Conservation (phyloP, 2,329 filamentous ascomycete genomes). For the Niveomyces coronatus region DNA sequence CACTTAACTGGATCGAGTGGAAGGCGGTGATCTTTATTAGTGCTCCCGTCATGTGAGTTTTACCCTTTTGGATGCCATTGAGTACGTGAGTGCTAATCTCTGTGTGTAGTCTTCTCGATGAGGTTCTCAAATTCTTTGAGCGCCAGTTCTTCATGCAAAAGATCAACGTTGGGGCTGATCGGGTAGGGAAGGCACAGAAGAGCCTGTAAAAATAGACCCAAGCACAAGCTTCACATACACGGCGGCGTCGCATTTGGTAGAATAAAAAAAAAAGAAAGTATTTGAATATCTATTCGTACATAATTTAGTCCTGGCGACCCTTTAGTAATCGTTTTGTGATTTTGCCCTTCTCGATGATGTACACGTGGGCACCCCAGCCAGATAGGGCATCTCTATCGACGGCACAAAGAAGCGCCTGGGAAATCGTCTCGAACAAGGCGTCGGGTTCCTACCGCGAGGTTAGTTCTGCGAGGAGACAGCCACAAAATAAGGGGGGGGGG, state of each 20-base stretch:
- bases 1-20: conserved; percentile 81
- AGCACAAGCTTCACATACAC: conserved; percentile 7
- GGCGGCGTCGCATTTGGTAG: conserved; percentile 11
- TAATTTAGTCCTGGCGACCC: conserved; percentile 76
- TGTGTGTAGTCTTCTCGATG: conserved; percentile 59
- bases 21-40: conserved; percentile 82
- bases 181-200: conserved; percentile 44
- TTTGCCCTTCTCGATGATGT: conserved; percentile 99
- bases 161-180: conserved; percentile 25
- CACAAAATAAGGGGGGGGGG: too few relatives aligned
- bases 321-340: conserved; percentile 98
- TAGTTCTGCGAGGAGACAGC: background rate
- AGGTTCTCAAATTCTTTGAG: conserved; percentile 71
- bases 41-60: conserved; percentile 78
- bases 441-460: conserved; percentile 79
- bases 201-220: conserved; percentile 31
- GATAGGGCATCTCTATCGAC: conserved; percentile 94
- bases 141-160: conserved; percentile 52
- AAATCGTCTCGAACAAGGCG: conserved; percentile 96
- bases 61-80: background rate
- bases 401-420: conserved; percentile 88
- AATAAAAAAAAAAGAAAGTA: conserved; percentile 13
- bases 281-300: conserved; percentile 11
- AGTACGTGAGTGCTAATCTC: conserved; percentile 15
- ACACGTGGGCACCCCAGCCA: conserved; percentile 97